A percentile compares a stretch with the other conserved stretches of the same genome.
These are phyloP conservation scores for Talaromyces sp. DNA, from an alignment of 2,329 filamentous ascomycete genomes.

Conservation along the genomic window DNA sequence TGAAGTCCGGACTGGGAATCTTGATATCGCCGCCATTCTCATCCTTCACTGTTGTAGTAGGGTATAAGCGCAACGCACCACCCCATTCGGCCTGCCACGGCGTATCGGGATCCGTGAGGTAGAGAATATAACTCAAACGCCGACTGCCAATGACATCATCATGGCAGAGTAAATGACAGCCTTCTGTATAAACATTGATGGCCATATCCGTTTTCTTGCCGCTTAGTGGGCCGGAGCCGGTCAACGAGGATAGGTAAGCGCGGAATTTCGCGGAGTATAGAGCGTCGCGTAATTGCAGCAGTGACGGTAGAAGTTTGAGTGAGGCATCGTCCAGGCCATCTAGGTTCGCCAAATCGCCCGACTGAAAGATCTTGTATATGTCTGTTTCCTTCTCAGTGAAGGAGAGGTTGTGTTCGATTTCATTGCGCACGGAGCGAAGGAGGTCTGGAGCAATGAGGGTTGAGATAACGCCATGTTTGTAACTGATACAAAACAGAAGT, in stretches of 20 bases:
- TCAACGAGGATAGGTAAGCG: slow-evolving; percentile 81
- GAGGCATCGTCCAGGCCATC: slow-evolving; percentile 88
- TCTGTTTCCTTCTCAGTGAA: slow-evolving; percentile 99
- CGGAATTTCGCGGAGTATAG: slow-evolving; percentile 89
- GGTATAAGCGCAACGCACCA: slow-evolving; percentile 84
- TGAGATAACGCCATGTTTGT: slow-evolving; percentile 89
- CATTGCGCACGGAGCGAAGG: slow-evolving; percentile 78
- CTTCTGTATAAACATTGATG: slow-evolving; percentile 96
- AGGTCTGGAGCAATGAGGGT: slow-evolving; percentile 75
- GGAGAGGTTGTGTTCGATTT: slow-evolving; percentile 85
- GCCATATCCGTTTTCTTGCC: slow-evolving; percentile 98
- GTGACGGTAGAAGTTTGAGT: slow-evolving; percentile 77
- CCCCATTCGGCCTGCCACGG: slow-evolving; percentile 92
- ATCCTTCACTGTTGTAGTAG: slow-evolving; percentile 63
- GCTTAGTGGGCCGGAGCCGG: slow-evolving; percentile 79
- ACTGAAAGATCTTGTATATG: slow-evolving; percentile 99
- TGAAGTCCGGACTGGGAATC: slow-evolving; percentile 74
- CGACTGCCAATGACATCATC: slow-evolving; percentile 98
- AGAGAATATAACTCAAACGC: slow-evolving; percentile 94
- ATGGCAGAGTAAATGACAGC: slow-evolving; percentile 92
- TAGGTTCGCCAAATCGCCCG: slow-evolving; percentile 92
- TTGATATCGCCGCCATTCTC: slow-evolving; percentile 71
- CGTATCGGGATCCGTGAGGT: slow-evolving; percentile 85
- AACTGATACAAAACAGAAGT: slow-evolving; percentile 45
- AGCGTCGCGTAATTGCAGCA: slow-evolving; percentile 89